Percentiles rank a stretch among this genome's conserved stretches.
phyloP scores from a whole-genome alignment of 2,329 filamentous ascomycete species.

The Trichoderma sp. region DNA sequence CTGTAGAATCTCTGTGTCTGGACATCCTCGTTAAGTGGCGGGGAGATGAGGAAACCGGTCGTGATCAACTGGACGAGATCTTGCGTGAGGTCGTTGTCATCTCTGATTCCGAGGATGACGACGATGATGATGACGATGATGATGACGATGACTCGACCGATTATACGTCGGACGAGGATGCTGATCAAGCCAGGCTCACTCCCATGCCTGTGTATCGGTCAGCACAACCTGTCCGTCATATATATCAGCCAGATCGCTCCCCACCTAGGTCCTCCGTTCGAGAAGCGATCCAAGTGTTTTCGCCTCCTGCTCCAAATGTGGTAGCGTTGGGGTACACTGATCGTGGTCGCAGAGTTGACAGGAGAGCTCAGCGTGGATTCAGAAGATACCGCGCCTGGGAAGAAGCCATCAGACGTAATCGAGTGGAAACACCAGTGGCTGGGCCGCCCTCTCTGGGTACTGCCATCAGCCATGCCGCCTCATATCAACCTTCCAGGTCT shows the following conservation, averaged over 20 bases:
- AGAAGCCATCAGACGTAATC: conserved; percentile 40
- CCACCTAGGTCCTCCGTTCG: conserved; percentile 8
- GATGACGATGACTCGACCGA: conserved; percentile 43
- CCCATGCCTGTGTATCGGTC: conserved; percentile 15
- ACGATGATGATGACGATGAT: conserved; percentile 51
- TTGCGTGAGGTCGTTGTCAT: conserved; percentile 67
- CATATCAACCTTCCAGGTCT: conserved; percentile 7
- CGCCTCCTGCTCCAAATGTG: not conserved
- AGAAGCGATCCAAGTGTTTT: not conserved
- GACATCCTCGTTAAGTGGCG: conserved; percentile 71
- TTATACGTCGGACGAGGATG: conserved; percentile 32
- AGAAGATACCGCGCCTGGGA: conserved; percentile 50
- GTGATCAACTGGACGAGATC: conserved; percentile 68
- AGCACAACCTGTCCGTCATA: not conserved
- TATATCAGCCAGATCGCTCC: not conserved
- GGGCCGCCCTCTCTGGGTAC: not conserved
- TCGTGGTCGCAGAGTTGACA: conserved; percentile 27
- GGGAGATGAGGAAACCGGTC: conserved; percentile 68
- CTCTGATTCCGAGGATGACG: conserved; percentile 56
- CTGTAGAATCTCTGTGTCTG: conserved; percentile 61
- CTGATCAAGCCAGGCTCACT: conserved; percentile 23
- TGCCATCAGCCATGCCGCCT: not conserved
- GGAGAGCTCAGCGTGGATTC: conserved; percentile 47
- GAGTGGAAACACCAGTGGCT: conserved; percentile 21
- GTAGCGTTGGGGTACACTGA: conserved; percentile 25